Evolutionary conservation across 1,139 yeast species (phyloP).

Genomic region (Taiozyma sp.): DNA sequence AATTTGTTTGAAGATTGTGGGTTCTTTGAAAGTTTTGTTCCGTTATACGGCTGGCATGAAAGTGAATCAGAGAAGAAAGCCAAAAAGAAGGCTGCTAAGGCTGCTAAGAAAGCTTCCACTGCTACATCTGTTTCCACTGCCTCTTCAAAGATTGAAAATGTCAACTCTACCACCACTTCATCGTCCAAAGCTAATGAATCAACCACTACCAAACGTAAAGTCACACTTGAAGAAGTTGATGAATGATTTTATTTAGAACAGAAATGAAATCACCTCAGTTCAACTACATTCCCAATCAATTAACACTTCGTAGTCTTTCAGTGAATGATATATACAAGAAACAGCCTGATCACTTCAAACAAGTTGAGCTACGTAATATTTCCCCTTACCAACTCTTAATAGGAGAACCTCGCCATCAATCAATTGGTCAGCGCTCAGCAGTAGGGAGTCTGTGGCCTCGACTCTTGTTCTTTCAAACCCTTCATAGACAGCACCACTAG

Average conservation of each 20-base stretch:
- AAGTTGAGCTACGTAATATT: constrained; percentile 51
- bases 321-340: not conserved
- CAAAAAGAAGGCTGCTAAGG: constrained; percentile 10
- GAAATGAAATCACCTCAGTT: not conserved
- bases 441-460: constrained; percentile 45
- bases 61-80: constrained; percentile 28
- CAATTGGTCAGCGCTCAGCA: constrained; percentile 44
- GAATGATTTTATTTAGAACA: constrained; percentile 26
- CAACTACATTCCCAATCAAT: not conserved
- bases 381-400: constrained; percentile 72
- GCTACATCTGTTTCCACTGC: not conserved
- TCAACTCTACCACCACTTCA: constrained; percentile 7
- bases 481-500: constrained; percentile 67
- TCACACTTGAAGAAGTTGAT: constrained; percentile 45
- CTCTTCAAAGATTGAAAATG: constrained; percentile 6
- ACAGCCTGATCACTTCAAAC: constrained; percentile 9
- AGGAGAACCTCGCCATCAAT: constrained; percentile 60
- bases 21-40: constrained; percentile 85
- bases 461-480: constrained; percentile 62
- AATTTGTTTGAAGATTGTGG: constrained; percentile 95
- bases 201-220: constrained; percentile 25
- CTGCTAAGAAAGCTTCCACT: not conserved
- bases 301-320: not conserved
- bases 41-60: constrained; percentile 84
- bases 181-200: constrained; percentile 5